A percentile compares a stretch with the other conserved stretches of the same genome.
These are phyloP conservation scores for Alternaria hordeiaustralica DNA, from an alignment of 2,329 filamentous ascomycete species.

Conservation along the genomic window DNA sequence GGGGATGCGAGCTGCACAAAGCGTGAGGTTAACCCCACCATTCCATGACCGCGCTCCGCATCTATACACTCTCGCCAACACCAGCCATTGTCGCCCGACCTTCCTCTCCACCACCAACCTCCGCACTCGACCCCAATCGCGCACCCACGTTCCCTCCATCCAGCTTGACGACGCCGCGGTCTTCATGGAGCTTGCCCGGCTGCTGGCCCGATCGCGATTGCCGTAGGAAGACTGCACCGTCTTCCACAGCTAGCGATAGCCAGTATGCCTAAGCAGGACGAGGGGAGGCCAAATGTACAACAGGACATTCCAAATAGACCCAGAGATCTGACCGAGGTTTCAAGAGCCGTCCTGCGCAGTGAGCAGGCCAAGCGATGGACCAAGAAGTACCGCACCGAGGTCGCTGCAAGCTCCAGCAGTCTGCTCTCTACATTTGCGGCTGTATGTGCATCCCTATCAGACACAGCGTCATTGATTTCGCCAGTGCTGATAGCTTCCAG, in stretches of 20 bases:
- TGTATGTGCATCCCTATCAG: conserved; percentile 45
- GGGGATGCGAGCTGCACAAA: conserved; percentile 29
- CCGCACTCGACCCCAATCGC: conserved; percentile 14
- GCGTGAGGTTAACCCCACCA: conserved; percentile 45
- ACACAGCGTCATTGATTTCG: background rate
- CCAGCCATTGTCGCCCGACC: conserved; percentile 37
- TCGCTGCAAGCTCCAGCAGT: conserved; percentile 78
- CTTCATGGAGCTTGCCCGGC: conserved; percentile 63
- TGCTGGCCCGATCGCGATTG: conserved; percentile 64
- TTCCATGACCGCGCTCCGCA: conserved; percentile 39
- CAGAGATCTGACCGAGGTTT: conserved; percentile 49
- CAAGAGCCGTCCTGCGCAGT: conserved; percentile 44
- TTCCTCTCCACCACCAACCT: conserved; percentile 12
- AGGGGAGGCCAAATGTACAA: conserved; percentile 28
- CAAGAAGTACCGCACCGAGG: conserved; percentile 80
- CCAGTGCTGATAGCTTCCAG: conserved; percentile 42
- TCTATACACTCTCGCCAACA: conserved; percentile 21
- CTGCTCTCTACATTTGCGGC: conserved; percentile 78
- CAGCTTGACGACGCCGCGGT: conserved; percentile 31
- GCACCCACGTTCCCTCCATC: conserved; percentile 18
- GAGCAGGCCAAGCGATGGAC: conserved; percentile 63
- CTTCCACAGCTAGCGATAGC: conserved; percentile 58
- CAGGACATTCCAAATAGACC: conserved; percentile 34
- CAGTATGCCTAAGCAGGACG: conserved; percentile 51
- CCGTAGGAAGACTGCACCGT: conserved; percentile 63